Evolutionary conservation across 2,329 filamentous ascomycete species (phyloP).

Genomic region (Arthrobotrys conoides): DNA sequence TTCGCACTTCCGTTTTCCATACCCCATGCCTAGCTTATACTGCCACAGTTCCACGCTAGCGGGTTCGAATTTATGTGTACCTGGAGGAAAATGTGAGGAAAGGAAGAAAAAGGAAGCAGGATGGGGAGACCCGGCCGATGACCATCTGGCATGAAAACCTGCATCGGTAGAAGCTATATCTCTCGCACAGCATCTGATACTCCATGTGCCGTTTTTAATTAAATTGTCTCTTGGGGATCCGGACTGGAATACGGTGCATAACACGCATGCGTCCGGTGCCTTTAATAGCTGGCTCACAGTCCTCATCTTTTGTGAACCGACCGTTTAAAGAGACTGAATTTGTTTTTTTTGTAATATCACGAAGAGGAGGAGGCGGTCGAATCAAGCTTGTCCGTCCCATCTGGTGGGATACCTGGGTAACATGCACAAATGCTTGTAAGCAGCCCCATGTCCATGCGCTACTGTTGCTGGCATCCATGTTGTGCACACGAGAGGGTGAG

Average conservation of each 20-base stretch:
- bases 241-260: background rate
- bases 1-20: constrained; percentile 1
- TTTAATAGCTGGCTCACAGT: background rate
- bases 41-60: constrained; percentile 42
- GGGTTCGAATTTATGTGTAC: constrained; percentile 42
- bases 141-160: constrained; percentile 34
- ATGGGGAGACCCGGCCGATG: constrained; percentile 19
- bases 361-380: constrained; percentile 1
- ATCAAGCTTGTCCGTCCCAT: constrained; percentile 40
- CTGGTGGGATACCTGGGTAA: constrained; percentile 42
- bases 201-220: background rate
- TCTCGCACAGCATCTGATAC: constrained; percentile 24
- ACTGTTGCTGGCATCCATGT: constrained; percentile 44
- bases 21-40: constrained; percentile 21
- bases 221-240: background rate
- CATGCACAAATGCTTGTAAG: constrained; percentile 36
- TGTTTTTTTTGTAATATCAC: constrained; percentile 10
- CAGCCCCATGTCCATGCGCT: constrained; percentile 40
- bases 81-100: constrained; percentile 18
- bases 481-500: constrained; percentile 36
- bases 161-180: constrained; percentile 31
- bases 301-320: background rate
- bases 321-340: background rate
- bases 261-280: background rate
- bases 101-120: background rate